phyloP scores from a whole-genome alignment of 257 asterid genomes.

The Nicotiana otophora region DNA sequence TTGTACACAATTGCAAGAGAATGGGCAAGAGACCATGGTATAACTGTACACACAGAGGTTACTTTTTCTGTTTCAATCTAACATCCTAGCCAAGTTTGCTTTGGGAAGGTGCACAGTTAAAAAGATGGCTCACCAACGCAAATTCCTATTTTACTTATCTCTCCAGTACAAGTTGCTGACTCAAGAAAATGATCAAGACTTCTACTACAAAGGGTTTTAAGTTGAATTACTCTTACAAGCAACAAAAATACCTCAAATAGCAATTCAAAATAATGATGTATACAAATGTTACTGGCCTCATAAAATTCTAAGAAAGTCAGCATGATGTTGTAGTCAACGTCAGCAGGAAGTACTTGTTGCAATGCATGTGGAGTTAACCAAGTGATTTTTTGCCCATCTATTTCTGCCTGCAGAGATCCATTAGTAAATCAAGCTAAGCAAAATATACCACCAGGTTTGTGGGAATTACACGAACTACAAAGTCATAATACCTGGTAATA shows the following conservation, averaged over 20 bases:
- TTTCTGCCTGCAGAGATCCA: slow-evolving; percentile 58
- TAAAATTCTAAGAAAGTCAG: slow-evolving; percentile 88
- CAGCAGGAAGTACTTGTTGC: slow-evolving; percentile 88
- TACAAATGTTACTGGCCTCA: slow-evolving; percentile 43
- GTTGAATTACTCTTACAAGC: background rate
- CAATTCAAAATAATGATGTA: background rate
- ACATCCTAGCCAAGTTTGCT: background rate
- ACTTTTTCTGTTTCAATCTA: background rate
- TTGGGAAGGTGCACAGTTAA: background rate
- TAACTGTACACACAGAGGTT: background rate
- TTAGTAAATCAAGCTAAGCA: background rate
- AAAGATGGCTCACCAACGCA: background rate
- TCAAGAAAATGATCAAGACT: slow-evolving; percentile 1
- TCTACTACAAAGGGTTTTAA: background rate
- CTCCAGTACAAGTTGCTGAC: background rate
- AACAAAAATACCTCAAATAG: background rate
- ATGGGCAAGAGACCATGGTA: background rate
- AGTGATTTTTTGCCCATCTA: slow-evolving; percentile 89
- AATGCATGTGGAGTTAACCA: slow-evolving; percentile 98
- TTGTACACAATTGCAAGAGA: background rate
- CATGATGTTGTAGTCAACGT: slow-evolving; percentile 83
- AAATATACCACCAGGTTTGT: background rate
- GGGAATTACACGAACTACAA: too few species aligned
- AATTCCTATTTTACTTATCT: background rate
- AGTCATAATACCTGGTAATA: too few species aligned